Evolutionary conservation across 805 yeast genomes (phyloP).

Genomic region (Yarrowia keelungensis): DNA sequence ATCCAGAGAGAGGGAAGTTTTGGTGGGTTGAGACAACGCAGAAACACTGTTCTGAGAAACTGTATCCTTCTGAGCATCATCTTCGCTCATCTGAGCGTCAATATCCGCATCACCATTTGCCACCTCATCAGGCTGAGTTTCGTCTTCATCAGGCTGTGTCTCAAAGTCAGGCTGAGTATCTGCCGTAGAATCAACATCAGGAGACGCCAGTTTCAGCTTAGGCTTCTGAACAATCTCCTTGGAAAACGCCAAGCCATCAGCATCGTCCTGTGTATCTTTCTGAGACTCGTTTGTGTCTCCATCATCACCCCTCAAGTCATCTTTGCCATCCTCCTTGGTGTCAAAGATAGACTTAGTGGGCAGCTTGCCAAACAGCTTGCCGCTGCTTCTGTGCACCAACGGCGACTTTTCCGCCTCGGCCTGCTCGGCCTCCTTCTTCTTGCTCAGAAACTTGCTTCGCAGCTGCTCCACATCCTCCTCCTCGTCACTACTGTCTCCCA

Average conservation of each 20-base stretch:
- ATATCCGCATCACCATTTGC: too few relatives aligned
- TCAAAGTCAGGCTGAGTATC: conserved; percentile 9
- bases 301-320: too few relatives aligned
- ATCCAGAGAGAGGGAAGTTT: too few relatives aligned
- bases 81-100: too few relatives aligned
- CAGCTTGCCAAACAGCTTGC: not conserved
- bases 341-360: conserved; percentile 10
- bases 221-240: not conserved
- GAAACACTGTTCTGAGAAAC: too few relatives aligned
- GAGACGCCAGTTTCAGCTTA: not conserved
- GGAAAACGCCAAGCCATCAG: not conserved
- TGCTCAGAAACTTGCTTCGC: conserved; percentile 18
- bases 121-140: not conserved
- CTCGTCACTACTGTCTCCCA: conserved; percentile 24
- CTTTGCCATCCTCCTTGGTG: not conserved
- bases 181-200: conserved; percentile 5
- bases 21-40: too few relatives aligned
- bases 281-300: too few relatives aligned
- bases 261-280: conserved; percentile 12
- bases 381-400: not conserved
- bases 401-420: not conserved
- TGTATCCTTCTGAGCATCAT: too few relatives aligned
- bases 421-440: not conserved
- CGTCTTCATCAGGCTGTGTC: conserved; percentile 14
- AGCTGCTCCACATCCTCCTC: conserved; percentile 34